Conservation (phyloP, 352 stramenopile genomes). For the Thalassiosira gravida region DNA sequence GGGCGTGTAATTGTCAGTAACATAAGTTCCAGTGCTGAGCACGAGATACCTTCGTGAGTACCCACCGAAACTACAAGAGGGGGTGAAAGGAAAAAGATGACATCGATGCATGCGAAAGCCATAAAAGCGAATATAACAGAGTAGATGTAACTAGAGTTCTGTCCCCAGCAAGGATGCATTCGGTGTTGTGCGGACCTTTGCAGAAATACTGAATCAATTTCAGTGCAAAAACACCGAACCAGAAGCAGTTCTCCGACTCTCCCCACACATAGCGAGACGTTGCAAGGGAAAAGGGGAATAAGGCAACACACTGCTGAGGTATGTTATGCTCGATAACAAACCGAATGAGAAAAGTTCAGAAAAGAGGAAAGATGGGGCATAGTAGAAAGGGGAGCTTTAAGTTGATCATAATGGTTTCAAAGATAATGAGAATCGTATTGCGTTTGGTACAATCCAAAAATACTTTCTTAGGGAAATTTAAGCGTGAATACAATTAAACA, state of each 20-base stretch:
- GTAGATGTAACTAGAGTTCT: too few relatives aligned
- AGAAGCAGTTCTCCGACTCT: conserved; percentile 34
- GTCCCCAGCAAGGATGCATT: conserved; percentile 50
- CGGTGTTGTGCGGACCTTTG: conserved; percentile 41
- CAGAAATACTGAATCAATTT: conserved; percentile 34
- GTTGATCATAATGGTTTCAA: conserved; percentile 51
- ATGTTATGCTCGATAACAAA: conserved; percentile 50
- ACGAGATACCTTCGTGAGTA: too few relatives aligned
- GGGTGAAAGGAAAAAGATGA: too few relatives aligned
- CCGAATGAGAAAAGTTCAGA: conserved; percentile 38
- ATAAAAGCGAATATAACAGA: too few relatives aligned
- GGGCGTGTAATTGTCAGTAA: too few relatives aligned
- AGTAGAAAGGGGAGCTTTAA: conserved; percentile 38
- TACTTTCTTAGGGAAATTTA: conserved; percentile 1
- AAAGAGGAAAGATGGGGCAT: conserved; percentile 21
- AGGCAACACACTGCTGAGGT: conserved; percentile 28
- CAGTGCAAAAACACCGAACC: background rate
- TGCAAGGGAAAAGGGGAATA: conserved; percentile 2
- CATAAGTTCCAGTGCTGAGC: too few relatives aligned
- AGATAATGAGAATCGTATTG: conserved; percentile 38
- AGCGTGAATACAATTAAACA: conserved; percentile 6
- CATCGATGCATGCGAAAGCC: too few relatives aligned
- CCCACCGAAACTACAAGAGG: too few relatives aligned
- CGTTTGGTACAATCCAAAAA: conserved; percentile 33
- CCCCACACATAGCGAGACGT: conserved; percentile 35